phyloP scores from a whole-genome alignment of 345 rosid species.

The Zanthoxylum bungeanum region DNA sequence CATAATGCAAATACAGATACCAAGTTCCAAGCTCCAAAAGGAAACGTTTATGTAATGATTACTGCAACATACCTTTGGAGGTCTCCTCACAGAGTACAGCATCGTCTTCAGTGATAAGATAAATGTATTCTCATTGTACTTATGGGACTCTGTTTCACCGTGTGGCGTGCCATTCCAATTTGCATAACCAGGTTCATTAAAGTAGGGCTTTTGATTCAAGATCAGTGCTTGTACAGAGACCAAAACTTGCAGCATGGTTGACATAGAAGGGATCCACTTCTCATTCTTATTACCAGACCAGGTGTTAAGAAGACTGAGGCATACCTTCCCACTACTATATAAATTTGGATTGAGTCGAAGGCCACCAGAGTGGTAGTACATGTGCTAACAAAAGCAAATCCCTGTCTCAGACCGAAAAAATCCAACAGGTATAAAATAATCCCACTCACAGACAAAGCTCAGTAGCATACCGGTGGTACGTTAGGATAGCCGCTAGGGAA shows the following conservation, averaged over 20 bases:
- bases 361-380: constrained; percentile 77
- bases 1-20: too few relatives aligned
- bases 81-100: constrained; percentile 64
- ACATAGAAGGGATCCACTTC: constrained; percentile 75
- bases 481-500: constrained; percentile 75
- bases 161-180: constrained; percentile 29
- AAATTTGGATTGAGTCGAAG: constrained; percentile 87
- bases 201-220: constrained; percentile 78
- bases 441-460: constrained; percentile 2
- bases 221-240: constrained; percentile 93
- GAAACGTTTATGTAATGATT: too few relatives aligned
- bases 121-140: constrained; percentile 66
- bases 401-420: constrained; percentile 11
- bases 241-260: constrained; percentile 86
- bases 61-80: constrained; percentile 87
- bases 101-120: constrained; percentile 66
- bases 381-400: constrained; percentile 42
- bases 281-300: constrained; percentile 73
- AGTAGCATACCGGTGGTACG: constrained; percentile 66
- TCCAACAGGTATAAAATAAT: constrained; percentile 3
- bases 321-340: constrained; percentile 73
- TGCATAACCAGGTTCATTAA: constrained; percentile 85
- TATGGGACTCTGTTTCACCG: constrained; percentile 48
- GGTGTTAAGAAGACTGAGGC: constrained; percentile 92
- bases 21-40: too few relatives aligned